Conservation (phyloP, 805 yeast species). For the Ogataea nakhonphanomensis region DNA sequence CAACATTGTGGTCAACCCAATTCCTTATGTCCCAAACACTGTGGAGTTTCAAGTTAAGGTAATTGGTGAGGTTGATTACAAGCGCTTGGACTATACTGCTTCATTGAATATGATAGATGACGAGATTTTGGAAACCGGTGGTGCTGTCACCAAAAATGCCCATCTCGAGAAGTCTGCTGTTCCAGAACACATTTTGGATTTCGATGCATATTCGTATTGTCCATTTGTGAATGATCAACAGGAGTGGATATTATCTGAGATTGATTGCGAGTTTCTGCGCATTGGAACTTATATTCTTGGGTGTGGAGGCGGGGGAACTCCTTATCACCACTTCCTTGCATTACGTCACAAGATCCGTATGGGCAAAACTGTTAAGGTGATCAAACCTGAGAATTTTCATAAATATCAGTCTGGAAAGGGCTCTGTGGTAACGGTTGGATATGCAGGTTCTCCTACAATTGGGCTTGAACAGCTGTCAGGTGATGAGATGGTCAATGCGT, state of each 20-base stretch:
- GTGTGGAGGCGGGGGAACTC: slow-evolving; percentile 47
- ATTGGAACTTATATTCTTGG: slow-evolving; percentile 43
- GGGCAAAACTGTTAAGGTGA: slow-evolving; percentile 34
- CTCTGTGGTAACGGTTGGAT: slow-evolving; percentile 33
- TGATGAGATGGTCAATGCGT: slow-evolving; percentile 34
- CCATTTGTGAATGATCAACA: slow-evolving; percentile 15
- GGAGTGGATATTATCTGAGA: slow-evolving; percentile 39
- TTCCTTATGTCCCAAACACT: slow-evolving; percentile 34
- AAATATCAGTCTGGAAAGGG: slow-evolving; percentile 28
- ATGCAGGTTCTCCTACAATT: slow-evolving; percentile 47
- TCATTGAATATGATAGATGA: neutral
- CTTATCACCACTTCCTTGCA: slow-evolving; percentile 35
- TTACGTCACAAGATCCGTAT: slow-evolving; percentile 31
- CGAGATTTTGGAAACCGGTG: slow-evolving; percentile 10
- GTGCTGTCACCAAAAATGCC: slow-evolving; percentile 8
- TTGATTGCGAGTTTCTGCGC: slow-evolving; percentile 40
- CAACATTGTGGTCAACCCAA: slow-evolving; percentile 27
- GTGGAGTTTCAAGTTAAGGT: slow-evolving; percentile 36
- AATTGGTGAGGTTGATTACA: slow-evolving; percentile 43
- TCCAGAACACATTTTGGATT: slow-evolving; percentile 13
- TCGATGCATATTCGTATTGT: slow-evolving; percentile 23
- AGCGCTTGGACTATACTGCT: slow-evolving; percentile 1
- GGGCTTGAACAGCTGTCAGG: slow-evolving; percentile 40
- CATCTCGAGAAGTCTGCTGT: neutral
- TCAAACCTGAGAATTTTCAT: slow-evolving; percentile 30